Evolutionary conservation across 257 asterid species (phyloP).

Genomic region (Gentiana dahurica): DNA sequence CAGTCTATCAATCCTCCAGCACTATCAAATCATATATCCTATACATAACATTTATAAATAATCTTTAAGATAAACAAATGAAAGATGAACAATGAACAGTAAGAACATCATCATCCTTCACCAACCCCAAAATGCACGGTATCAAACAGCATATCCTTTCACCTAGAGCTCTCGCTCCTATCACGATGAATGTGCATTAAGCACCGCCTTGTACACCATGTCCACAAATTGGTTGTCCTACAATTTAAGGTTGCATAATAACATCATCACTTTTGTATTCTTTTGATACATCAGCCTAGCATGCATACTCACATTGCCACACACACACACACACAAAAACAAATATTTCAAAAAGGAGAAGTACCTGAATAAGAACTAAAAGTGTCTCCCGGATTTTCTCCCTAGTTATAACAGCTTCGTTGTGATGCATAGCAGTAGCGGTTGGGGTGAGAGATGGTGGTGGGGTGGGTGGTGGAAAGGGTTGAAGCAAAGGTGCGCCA

Average conservation of each 20-base stretch:
- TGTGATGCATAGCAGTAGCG: conserved; percentile 36
- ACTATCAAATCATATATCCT: too few species aligned
- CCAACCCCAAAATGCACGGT: too few species aligned
- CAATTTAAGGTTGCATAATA: conserved; percentile 5
- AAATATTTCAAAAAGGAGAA: background rate
- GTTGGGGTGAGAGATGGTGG: conserved; percentile 89
- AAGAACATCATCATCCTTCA: too few species aligned
- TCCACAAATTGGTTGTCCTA: conserved; percentile 85
- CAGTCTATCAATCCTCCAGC: too few species aligned
- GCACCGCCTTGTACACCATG: conserved; percentile 67
- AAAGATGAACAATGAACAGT: too few species aligned
- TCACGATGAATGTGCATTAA: conserved; percentile 62
- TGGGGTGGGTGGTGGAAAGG: conserved; percentile 97
- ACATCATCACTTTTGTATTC: background rate
- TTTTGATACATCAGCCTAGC: too few species aligned
- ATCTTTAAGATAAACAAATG: too few species aligned
- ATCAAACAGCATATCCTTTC: too few species aligned
- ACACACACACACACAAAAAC: too few species aligned
- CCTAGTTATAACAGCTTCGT: conserved; percentile 47
- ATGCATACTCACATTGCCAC: too few species aligned
- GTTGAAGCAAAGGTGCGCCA: conserved; percentile 96
- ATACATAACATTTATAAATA: too few species aligned
- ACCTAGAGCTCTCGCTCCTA: too few species aligned
- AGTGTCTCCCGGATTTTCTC: conserved; percentile 88
- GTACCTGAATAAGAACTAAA: conserved; percentile 76